These are phyloP conservation scores for Leccinum griseonigrum DNA, from an alignment of 1,284 basidiomycete species.

Conservation along the genomic window DNA sequence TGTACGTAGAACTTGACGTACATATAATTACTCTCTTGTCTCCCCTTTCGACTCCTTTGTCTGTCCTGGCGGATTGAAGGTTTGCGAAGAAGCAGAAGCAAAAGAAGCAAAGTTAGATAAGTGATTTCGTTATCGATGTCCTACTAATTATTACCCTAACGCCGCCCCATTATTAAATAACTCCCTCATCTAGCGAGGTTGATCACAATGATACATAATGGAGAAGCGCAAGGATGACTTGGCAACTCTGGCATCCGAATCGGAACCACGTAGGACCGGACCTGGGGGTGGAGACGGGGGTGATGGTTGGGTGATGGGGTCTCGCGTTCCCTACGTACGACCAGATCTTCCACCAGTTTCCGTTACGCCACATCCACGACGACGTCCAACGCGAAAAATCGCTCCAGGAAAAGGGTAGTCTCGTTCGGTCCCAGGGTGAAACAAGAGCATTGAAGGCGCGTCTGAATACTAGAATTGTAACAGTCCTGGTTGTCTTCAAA, in stretches of 20 bases:
- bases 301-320: neutral
- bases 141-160: conserved; percentile 15
- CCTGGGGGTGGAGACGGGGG: neutral
- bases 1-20: conserved; percentile 15
- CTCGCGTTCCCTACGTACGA: neutral
- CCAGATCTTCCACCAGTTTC: neutral
- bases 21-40: conserved; percentile 5
- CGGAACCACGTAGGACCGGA: neutral
- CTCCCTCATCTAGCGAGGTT: conserved; percentile 24
- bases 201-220: conserved; percentile 20
- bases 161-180: conserved; percentile 15
- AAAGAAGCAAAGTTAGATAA: conserved; percentile 11
- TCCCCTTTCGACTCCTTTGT: neutral
- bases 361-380: neutral
- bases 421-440: neutral
- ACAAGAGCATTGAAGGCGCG: neutral
- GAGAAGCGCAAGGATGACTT: conserved; percentile 14
- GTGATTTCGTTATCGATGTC: conserved; percentile 23
- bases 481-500: conserved; percentile 6
- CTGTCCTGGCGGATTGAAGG: neutral
- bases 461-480: neutral
- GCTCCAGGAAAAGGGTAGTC: neutral
- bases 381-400: neutral
- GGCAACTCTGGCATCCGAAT: neutral
- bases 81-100: neutral